Evolutionary conservation across 352 stramenopile genomes (phyloP).

Genomic region (Phytopythium helicoides): DNA sequence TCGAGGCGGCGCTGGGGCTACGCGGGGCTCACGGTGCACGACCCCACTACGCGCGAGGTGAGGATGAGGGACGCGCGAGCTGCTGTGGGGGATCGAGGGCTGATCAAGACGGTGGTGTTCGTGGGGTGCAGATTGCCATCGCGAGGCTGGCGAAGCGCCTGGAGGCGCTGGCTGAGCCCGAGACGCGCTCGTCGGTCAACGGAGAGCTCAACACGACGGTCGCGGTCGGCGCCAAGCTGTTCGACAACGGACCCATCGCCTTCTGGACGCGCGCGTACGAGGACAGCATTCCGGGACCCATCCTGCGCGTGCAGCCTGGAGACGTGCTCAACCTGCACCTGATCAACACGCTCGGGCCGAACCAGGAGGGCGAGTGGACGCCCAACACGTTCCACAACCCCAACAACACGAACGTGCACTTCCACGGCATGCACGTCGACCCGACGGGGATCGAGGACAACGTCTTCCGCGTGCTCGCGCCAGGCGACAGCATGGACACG

Average conservation of each 20-base stretch:
- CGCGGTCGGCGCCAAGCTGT: slow-evolving; percentile 34
- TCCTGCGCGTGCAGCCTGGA: slow-evolving; percentile 57
- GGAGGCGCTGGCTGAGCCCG: slow-evolving; percentile 27
- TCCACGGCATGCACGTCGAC: slow-evolving; percentile 83
- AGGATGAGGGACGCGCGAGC: too few species aligned
- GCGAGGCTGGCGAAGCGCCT: slow-evolving; percentile 32
- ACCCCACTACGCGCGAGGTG: slow-evolving; percentile 5
- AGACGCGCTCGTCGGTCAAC: slow-evolving; percentile 33
- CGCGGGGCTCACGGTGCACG: background rate
- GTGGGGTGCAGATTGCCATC: too few species aligned
- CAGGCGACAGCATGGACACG: slow-evolving; percentile 49
- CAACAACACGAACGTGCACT: slow-evolving; percentile 80
- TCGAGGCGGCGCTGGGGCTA: slow-evolving; percentile 1
- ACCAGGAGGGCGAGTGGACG: slow-evolving; percentile 31
- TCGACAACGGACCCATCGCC: slow-evolving; percentile 50
- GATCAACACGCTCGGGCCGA: slow-evolving; percentile 51
- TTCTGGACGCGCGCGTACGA: slow-evolving; percentile 79
- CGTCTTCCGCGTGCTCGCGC: slow-evolving; percentile 52
- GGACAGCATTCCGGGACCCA: slow-evolving; percentile 46
- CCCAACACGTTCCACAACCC: slow-evolving; percentile 64
- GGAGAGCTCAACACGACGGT: slow-evolving; percentile 69
- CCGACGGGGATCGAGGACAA: slow-evolving; percentile 79
- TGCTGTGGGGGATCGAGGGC: too few species aligned
- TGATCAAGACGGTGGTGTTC: too few species aligned
- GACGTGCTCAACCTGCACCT: slow-evolving; percentile 61